Evolutionary conservation across 2,329 filamentous ascomycete species (phyloP), one percentile per base, ranked within the genome.

Genomic region (Juglanconis sp.): DNA sequence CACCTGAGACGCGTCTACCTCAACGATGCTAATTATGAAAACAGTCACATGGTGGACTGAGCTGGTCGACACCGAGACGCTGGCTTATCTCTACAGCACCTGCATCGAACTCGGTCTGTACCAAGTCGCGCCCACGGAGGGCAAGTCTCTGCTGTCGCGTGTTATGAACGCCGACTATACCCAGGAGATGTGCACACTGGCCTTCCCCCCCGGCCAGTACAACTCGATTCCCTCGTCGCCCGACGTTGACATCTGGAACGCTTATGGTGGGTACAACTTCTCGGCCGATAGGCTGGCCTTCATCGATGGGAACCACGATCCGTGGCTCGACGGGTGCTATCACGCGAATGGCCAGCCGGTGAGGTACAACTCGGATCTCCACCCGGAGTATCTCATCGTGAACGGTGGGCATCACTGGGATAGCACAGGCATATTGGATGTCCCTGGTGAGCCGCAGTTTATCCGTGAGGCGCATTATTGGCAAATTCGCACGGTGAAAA

Each of bases 171-270:
- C 73, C 8, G 70, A 75, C 46, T 83, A 83, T 68, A 82, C 80
- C 42, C 81, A 82, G 64, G 77, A 82, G 68, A 83, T 81, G 80
- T 83, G 81, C 64, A 75, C 66, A n/a, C 81, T 80, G 79, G 79
- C 81, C 1, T 84, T 83, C 63, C 77, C 79, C 1, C 62, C 72
- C 1, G 80, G 81, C 0, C 56, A 72, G 32, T 73, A 77, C 68
- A 81, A 79, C 63, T 64, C 66, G 35, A 76, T 82, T 30, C 78
- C 80, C 0, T 44, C 72, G 1, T 73, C 70, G 0, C 80, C 80
- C 0, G 72, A 81, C 56, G 64, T 79, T 3, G 66, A 68, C 3
- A 65, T 68, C 8, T 78, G 77, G 68, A 79, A 80, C 60, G 69
- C 69, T 46, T 83, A 80, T 63, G 81, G 81, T 4, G 77, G 74